phyloP scores from a whole-genome alignment of 192 early-diverging fungal species.

The Podila clonocystis region DNA sequence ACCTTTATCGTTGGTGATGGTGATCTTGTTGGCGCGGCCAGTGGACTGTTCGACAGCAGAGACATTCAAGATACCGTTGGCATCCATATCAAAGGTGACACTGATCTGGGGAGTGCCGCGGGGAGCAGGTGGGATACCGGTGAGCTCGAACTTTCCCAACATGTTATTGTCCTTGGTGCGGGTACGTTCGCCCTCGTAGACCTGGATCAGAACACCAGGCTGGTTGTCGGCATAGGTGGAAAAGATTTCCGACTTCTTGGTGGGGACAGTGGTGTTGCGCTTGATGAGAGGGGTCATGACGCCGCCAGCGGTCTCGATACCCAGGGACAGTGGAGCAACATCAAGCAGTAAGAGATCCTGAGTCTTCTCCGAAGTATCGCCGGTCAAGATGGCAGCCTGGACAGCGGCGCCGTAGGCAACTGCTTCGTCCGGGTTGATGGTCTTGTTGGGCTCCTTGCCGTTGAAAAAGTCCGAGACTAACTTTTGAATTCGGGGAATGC shows the following conservation, averaged over 20 bases:
- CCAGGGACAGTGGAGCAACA: slow-evolving; percentile 92
- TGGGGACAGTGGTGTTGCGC: slow-evolving; percentile 94
- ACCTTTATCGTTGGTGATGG: slow-evolving; percentile 98
- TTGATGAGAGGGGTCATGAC: slow-evolving; percentile 96
- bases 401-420: slow-evolving; percentile 99
- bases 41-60: slow-evolving; percentile 90
- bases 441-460: slow-evolving; percentile 99
- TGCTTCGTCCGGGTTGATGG: slow-evolving; percentile 99
- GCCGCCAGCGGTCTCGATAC: slow-evolving; percentile 96
- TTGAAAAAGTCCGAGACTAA: slow-evolving; percentile 96
- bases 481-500: slow-evolving; percentile 99
- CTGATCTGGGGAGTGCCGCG: slow-evolving; percentile 96
- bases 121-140: slow-evolving; percentile 96
- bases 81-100: slow-evolving; percentile 94
- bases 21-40: slow-evolving; percentile 92
- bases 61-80: slow-evolving; percentile 97
- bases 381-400: slow-evolving; percentile 97
- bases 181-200: slow-evolving; percentile 95
- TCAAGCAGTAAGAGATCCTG: slow-evolving; percentile 92
- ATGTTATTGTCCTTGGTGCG: slow-evolving; percentile 97
- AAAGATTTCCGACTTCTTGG: slow-evolving; percentile 96
- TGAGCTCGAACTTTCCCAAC: slow-evolving; percentile 96
- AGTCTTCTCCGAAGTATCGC: slow-evolving; percentile 90
- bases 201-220: slow-evolving; percentile 91
- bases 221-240: slow-evolving; percentile 97